Conservation (phyloP, 2,329 filamentous ascomycete genomes). For the Stagonosporopsis vannaccii region DNA sequence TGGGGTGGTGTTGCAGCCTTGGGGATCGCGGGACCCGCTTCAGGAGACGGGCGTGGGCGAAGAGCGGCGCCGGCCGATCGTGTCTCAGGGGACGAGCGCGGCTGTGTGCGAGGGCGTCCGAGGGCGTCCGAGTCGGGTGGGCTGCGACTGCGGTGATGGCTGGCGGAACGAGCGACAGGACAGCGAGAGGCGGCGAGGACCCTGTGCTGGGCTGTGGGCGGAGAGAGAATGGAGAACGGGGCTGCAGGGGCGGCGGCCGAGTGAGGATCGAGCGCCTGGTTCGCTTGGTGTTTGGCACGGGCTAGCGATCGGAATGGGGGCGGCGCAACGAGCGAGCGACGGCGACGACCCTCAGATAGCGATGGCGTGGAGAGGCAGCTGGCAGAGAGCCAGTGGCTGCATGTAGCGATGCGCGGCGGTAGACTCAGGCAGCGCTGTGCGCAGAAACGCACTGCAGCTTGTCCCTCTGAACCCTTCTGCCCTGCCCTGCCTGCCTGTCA, state of each 20-base stretch:
- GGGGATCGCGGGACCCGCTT: slow-evolving; percentile 22
- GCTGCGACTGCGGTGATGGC: slow-evolving; percentile 19
- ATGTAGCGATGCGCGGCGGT: neutral
- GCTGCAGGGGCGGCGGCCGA: slow-evolving; percentile 29
- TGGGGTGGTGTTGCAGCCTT: slow-evolving; percentile 16
- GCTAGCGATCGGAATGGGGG: slow-evolving; percentile 34
- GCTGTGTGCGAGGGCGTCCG: slow-evolving; percentile 20
- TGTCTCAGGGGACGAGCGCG: slow-evolving; percentile 29
- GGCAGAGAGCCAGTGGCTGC: slow-evolving; percentile 1
- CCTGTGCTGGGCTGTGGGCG: slow-evolving; percentile 29
- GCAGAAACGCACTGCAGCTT: slow-evolving; percentile 4
- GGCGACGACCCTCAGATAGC: slow-evolving; percentile 4
- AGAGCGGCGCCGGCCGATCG: slow-evolving; percentile 22
- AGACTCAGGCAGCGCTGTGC: neutral
- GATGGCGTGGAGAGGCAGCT: neutral
- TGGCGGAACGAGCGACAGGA: slow-evolving; percentile 46
- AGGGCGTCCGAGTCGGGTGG: slow-evolving; percentile 2
- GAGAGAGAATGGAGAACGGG: slow-evolving; percentile 20
- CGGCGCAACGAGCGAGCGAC: slow-evolving; percentile 14
- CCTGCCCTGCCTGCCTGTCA: neutral
- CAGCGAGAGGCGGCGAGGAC: slow-evolving; percentile 32
- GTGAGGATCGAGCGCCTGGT: slow-evolving; percentile 26
- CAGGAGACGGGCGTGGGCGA: slow-evolving; percentile 35
- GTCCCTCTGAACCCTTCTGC: slow-evolving; percentile 17
- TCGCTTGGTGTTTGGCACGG: slow-evolving; percentile 18